Evolutionary conservation across 164 flowering plant genomes (phyloP), one percentile per base, ranked within the genome.

Genomic region (Platanus orientalis): DNA sequence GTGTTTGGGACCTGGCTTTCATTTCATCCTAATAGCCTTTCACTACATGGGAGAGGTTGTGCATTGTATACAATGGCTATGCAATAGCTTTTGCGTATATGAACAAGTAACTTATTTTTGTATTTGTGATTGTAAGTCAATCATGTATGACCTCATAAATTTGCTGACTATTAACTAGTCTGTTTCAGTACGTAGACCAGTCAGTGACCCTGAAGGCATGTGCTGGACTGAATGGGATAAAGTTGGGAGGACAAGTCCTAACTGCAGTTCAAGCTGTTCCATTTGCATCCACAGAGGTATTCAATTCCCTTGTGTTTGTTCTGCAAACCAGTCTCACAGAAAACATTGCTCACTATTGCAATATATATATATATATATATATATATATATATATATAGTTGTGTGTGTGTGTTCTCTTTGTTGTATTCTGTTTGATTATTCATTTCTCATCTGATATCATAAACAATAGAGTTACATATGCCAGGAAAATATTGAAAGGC

Each of bases 201-300:
- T 83, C 90, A 58, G 73, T 86, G 57, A 85, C 97, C 61, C 74
- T 64, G 24, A 95, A 85, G 76, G 99, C 98, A 44, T 90, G 97
- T 78, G 94, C 96, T 66, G 98, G 92, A 49, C 72, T 95, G 71
- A 88, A 84, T 79, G 99, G 99, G 58, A 84, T 95, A 91, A 95
- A 79, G 79, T 70, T 95, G 59, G 96, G 91, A 58, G 99, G 98
- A 52, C 73, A 76, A 77, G 77, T 88, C n/a, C 65, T 92, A 36
- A 92, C 91, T 63, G 99, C 71, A 1, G 80, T 89, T 66, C 92
- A 79, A 75, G 95, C 96, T 64, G 7, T 66, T 75, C 92, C 83
- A 24, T 59, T 72, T 69, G 78, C 69, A 69, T 59, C 72, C 16
- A 17, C 62, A 25, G 62, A 68, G 85, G 95, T 89, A 84, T 45